These are phyloP conservation scores for Coemansia sp. DNA, from an alignment of 192 early-diverging fungal species.

Conservation along the genomic window DNA sequence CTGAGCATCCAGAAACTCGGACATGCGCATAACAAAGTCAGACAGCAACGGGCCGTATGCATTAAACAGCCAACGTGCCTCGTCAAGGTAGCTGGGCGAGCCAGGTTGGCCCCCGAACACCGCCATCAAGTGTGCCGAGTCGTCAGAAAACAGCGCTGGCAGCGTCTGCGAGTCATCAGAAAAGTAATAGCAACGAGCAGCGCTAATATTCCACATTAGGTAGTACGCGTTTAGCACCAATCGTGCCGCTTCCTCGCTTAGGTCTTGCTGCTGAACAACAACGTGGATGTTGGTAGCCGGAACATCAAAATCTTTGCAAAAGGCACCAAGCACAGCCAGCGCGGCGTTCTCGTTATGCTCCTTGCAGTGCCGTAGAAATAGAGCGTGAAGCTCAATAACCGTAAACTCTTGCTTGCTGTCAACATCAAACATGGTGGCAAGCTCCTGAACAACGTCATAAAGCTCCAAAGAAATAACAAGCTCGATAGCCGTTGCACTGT, in stretches of 20 bases:
- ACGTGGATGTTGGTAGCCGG: conserved; percentile 6
- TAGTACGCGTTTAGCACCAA: conserved; percentile 28
- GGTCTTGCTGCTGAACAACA: conserved; percentile 5
- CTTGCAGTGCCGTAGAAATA: conserved; percentile 14
- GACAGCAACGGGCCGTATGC: conserved; percentile 72
- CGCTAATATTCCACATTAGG: neutral
- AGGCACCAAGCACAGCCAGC: neutral
- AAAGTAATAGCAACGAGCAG: conserved; percentile 65
- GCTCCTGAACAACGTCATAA: neutral
- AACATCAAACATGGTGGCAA: neutral
- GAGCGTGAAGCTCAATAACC: conserved; percentile 18
- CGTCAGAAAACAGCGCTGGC: conserved; percentile 40
- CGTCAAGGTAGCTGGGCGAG: conserved; percentile 77
- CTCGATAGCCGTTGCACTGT: no score
- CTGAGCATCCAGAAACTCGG: conserved; percentile 58
- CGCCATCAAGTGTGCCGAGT: conserved; percentile 62
- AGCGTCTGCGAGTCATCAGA: neutral
- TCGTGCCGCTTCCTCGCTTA: conserved; percentile 4
- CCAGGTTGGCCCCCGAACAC: conserved; percentile 94
- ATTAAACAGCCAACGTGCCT: conserved; percentile 66
- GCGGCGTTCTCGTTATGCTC: neutral
- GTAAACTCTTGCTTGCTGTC: neutral
- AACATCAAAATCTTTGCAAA: conserved; percentile 3
- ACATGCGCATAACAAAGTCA: conserved; percentile 69
- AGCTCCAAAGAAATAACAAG: neutral